A percentile compares a stretch with the other conserved stretches of the same genome.
phyloP scores from a whole-genome alignment of 495 filamentous ascomycete species.

The Chaetomium cochliodes region DNA sequence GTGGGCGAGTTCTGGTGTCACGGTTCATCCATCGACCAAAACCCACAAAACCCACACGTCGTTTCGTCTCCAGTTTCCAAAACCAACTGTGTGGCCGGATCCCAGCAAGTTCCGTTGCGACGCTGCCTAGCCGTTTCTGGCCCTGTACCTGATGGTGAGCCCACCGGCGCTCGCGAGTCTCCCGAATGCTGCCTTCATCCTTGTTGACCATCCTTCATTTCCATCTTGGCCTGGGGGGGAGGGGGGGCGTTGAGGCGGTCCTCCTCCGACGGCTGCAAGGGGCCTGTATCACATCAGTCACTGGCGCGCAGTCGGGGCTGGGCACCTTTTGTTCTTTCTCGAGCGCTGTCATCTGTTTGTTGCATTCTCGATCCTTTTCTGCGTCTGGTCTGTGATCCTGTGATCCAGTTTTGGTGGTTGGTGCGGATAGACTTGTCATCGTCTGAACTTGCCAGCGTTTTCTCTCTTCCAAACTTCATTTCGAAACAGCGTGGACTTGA shows the following conservation, averaged over 20 bases:
- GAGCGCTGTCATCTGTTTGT: background rate
- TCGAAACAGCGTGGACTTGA: constrained; percentile 27
- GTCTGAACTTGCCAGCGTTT: background rate
- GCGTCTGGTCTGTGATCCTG: background rate
- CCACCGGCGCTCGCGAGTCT: background rate
- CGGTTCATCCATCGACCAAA: background rate
- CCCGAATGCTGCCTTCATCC: background rate
- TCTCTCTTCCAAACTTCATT: constrained; percentile 2
- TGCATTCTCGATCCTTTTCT: background rate
- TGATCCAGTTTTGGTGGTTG: constrained; percentile 1
- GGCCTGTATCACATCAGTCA: constrained; percentile 6
- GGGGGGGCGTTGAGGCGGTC: background rate
- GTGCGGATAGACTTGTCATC: background rate
- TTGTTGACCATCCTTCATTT: constrained; percentile 9
- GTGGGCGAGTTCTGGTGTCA: background rate
- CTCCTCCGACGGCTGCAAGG: constrained; percentile 10
- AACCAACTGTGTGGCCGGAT: background rate
- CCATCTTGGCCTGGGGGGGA: constrained; percentile 9
- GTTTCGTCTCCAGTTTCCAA: background rate
- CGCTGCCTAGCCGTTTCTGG: background rate
- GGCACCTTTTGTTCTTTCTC: background rate
- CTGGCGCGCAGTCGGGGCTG: background rate
- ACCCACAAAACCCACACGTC: background rate
- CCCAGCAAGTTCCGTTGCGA: constrained; percentile 1
- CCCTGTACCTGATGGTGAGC: background rate